phyloP scores from a whole-genome alignment of 2,329 filamentous ascomycete genomes.

The Calonectria honghensis region DNA sequence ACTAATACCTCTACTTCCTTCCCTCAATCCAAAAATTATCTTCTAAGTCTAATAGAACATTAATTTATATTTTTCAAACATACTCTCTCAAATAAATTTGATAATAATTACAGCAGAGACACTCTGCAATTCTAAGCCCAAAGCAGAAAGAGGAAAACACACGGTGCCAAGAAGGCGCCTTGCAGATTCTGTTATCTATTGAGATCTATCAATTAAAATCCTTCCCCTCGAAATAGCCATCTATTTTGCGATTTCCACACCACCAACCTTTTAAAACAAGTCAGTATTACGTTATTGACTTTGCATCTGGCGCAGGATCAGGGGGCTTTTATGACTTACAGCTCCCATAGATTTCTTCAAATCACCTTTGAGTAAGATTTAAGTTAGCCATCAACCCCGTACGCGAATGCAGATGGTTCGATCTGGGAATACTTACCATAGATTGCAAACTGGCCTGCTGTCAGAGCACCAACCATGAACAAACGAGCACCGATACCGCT shows the following conservation, averaged over 20 bases:
- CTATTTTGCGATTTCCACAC: slow-evolving; percentile 17
- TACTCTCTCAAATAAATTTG: not conserved
- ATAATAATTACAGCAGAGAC: not conserved
- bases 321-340: not conserved
- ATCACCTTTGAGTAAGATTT: not conserved
- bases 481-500: slow-evolving; percentile 5
- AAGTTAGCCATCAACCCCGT: not conserved
- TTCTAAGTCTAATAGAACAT: too few species aligned
- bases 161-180: not conserved
- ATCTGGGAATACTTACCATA: not conserved
- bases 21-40: not conserved
- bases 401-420: too few species aligned
- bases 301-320: not conserved
- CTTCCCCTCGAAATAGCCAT: not conserved
- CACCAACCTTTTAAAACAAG: not conserved
- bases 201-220: not conserved
- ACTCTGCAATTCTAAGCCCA: not conserved
- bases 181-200: not conserved
- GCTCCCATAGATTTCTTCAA: slow-evolving; percentile 20
- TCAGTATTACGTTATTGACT: not conserved
- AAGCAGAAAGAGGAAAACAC: not conserved
- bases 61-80: not conserved
- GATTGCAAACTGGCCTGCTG: slow-evolving; percentile 11
- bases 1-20: not conserved
- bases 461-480: slow-evolving; percentile 23